A percentile compares a stretch with the other conserved stretches of the same genome.
Evolutionary conservation across 306 rosid genomes (phyloP).

Genomic region (Chamaecrista fasciculata): DNA sequence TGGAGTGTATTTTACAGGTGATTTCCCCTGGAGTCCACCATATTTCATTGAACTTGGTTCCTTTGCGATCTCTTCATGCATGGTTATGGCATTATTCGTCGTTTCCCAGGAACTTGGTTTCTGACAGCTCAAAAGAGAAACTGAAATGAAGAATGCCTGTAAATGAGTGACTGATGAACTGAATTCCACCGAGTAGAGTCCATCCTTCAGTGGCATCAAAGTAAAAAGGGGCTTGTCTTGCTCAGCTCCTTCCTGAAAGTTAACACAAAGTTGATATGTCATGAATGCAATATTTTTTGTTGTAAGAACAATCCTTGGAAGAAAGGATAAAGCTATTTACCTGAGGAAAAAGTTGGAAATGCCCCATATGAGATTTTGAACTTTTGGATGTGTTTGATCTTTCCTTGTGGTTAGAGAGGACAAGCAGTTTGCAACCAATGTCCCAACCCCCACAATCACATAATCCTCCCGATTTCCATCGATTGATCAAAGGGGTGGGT

Average conservation of each 20-base stretch:
- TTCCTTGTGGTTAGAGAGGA: constrained; percentile 52
- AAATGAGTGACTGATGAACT: constrained; percentile 56
- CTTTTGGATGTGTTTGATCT: constrained; percentile 24
- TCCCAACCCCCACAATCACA: constrained; percentile 99
- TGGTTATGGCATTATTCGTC: too few relatives aligned
- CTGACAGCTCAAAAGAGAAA: constrained; percentile 51
- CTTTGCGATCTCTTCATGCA: constrained; percentile 38
- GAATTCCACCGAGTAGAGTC: constrained; percentile 62
- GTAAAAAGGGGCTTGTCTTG: constrained; percentile 56
- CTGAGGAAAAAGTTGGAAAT: constrained; percentile 61
- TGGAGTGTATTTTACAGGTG: constrained; percentile 55
- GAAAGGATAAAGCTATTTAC: constrained; percentile 49
- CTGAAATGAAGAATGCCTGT: constrained; percentile 85
- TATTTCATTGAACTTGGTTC: constrained; percentile 35
- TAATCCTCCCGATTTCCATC: constrained; percentile 81
- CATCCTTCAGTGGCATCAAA: constrained; percentile 62
- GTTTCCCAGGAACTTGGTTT: constrained; percentile 41
- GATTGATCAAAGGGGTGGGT: constrained; percentile 63
- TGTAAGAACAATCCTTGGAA: not conserved
- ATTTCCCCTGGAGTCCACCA: constrained; percentile 38
- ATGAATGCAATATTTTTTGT: not conserved
- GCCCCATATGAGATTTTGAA: constrained; percentile 30
- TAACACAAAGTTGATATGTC: constrained; percentile 16
- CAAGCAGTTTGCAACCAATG: constrained; percentile 77
- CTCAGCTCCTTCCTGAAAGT: constrained; percentile 63